Base-by-base conservation (phyloP, 1,284 basidiomycete species). In the Ceratobasidium theobromae region DNA sequence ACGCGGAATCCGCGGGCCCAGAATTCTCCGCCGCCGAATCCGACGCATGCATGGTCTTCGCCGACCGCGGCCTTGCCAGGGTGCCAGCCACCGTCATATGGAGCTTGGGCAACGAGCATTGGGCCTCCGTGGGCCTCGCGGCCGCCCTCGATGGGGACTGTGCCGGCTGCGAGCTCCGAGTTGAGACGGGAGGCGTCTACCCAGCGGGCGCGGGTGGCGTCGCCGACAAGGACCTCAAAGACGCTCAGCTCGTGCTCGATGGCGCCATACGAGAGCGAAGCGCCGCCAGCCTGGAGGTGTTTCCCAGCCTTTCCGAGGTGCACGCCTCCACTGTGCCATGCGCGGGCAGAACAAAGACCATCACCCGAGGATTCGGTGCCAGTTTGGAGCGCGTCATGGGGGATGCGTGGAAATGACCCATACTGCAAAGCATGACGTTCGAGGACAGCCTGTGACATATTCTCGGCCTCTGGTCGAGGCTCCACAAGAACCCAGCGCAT, bases 181-280 rank as follows among this genome's bases (percentile, higher is more conserved):
- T 73, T 72, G 8, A 72, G 72, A 1, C 65, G 66, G 51, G 72
- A 69, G 12, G 74, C 75, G 2, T 72, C 72, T 60, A 74, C 71
- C 76, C 76, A 77, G 58, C 74, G 73, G 54, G 74, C 67, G n/a
- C 72, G 67, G 8, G 70, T 67, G 18, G 71, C 70, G 33, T 74
- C 73, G 23, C 75, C 76, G 49, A 75, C 76, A 0, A 77, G 71
- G 1, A 77, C 74, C 69, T 77, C 76, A 62, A 74, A 77, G 5
- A 71, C 72, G 38, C 73, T 72, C 28, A 72, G 48, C 16, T 70
- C 69, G 62, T 71, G 70, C 53, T 77, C 76, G n/a, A 67, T 67
- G 9, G 76, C 75, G 38, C 71, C 74, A 38, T 72, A 75, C 11
- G 75, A 75, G 41, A 75, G 72, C 9, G 73, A 74, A 18, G 72